A percentile compares a stretch with the other conserved stretches of the same genome.
phyloP scores from a whole-genome alignment of 2,329 filamentous ascomycete genomes.

The Celoporthe dispersa region DNA sequence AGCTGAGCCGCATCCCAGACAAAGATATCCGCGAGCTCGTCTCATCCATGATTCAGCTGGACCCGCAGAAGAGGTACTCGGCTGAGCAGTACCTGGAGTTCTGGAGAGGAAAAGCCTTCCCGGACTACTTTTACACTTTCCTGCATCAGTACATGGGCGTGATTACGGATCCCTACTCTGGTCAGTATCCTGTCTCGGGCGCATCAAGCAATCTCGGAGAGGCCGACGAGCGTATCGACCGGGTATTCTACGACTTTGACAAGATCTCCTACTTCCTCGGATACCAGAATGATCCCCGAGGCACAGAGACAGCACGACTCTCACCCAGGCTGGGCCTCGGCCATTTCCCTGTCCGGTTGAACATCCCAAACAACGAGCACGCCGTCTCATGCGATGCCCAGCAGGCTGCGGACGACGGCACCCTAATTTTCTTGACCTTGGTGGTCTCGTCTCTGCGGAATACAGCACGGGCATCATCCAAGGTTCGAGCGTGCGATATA shows the following conservation, averaged over 20 bases:
- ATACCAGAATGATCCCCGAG: slow-evolving; percentile 59
- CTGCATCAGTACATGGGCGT: slow-evolving; percentile 97
- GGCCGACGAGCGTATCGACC: slow-evolving; percentile 90
- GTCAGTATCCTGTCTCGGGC: slow-evolving; percentile 71
- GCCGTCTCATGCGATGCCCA: slow-evolving; percentile 64
- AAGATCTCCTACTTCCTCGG: slow-evolving; percentile 96
- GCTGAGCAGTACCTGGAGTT: slow-evolving; percentile 94
- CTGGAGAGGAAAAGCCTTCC: slow-evolving; percentile 91
- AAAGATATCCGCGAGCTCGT: slow-evolving; percentile 86
- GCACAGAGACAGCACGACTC: slow-evolving; percentile 38
- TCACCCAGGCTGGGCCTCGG: slow-evolving; percentile 58
- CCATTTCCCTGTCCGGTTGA: slow-evolving; percentile 80
- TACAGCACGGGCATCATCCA: slow-evolving; percentile 84
- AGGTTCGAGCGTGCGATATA: slow-evolving; percentile 87
- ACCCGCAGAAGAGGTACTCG: slow-evolving; percentile 88
- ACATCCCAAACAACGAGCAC: slow-evolving; percentile 84
- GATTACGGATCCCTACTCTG: slow-evolving; percentile 87
- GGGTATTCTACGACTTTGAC: slow-evolving; percentile 93
- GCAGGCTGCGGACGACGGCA: slow-evolving; percentile 79
- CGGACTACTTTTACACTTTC: slow-evolving; percentile 96
- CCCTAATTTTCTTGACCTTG: slow-evolving; percentile 87
- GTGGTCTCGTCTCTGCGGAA: slow-evolving; percentile 88
- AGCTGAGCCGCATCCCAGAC: slow-evolving; percentile 86
- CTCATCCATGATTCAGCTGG: slow-evolving; percentile 92
- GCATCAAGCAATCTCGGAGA: slow-evolving; percentile 76